Evolutionary conservation across 805 yeast species (phyloP), one percentile per base, ranked within the genome.

Genomic region (Priceomyces medius): DNA sequence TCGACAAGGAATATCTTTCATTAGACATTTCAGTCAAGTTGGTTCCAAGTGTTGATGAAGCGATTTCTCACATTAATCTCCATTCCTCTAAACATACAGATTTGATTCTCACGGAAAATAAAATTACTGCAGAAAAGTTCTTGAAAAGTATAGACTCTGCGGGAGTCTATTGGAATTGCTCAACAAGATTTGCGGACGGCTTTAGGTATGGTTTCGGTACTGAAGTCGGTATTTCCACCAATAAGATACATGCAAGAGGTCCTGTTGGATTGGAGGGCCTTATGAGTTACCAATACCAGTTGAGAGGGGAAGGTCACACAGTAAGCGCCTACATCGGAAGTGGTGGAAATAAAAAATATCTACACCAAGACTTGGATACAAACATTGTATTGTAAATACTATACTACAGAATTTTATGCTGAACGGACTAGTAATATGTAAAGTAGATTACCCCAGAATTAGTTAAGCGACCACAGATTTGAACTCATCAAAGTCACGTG

Each of bases 41-140:
- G 17, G 83, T 85, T 8, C 59, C 62, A 3, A 68, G 77, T 13
- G 79, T 85, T 1, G 73, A 76, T 20, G 84, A 73, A 20, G 98
- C 98, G n/a, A 81, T 93, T 37, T 53, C 64, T 9, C 97, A 91
- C 60, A 91, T 93, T 53, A 93, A 93, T 61, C 54, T 66, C 28
- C 97, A 93, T 60, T 91, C 98, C 1, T 93, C 99, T 2, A 91
- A 88, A 54, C 99, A 93, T 64, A 93, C 99, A 0, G 99, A 93
- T 58, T 80, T 87, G 44, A 90, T 93, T 46, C 73, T 93, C 44
- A 91, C 99, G 2, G 86, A 83, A 50, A 71, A 80, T 54, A 79
- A 85, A 56, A 71, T 56, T 4, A 70, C 70, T 12, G 98, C 99
- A 0, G 85, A 88, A 21, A 64, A 63, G 42, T 93, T 93, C 66